Base-by-base conservation (phyloP, 108 stramenopile genomes). In the Fragilariopsis cylindrus region DNA sequence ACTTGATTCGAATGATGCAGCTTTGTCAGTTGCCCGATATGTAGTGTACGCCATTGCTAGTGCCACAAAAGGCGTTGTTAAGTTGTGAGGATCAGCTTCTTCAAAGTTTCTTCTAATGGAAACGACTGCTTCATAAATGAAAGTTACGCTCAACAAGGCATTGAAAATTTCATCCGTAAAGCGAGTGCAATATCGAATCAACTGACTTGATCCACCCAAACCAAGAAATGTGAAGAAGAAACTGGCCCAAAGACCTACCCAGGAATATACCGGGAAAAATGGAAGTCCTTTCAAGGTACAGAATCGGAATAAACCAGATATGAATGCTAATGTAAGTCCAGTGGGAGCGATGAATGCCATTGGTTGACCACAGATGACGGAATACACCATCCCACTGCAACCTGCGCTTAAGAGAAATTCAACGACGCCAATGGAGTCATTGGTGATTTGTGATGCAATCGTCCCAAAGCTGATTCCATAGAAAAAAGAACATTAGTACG, bases 111-210 rank as follows among this genome's bases (percentile, higher is more conserved):
- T 71, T 66, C 72, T 67, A 5, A 95, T 52, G 39, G 90, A 91
- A 18, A 84, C 72, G 1, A 84, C 44, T 1, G 96, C 98, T 76
- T 98, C 98, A 65, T 96, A 96, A 48, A 98, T 88, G 74, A 98
- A 98, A 74, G 96, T 98, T 41, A 97, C 52, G 69, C 95, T 95
- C 9, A 98, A 82, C 40, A 98, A 78, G 44, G 90, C 94, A 73
- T 97, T 98, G 86, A 98, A 98, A 4, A 98, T 87, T 50, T 98
- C 98, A 67, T 98, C 98, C 0, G 98, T 98, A 82, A 98, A 98
- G 12, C 95, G 89, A 48, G 98, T 98, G 65, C 96, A 97, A 72
- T 82, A 97, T 52, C 92, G 86, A 75, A 98, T 97, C 57, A 95
- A 60, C 55, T 87, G 81, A 49, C 89, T 90, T 3, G 96, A 91